Base-by-base conservation (phyloP, 768 basidiomycete species). In the Mycena crocata region DNA sequence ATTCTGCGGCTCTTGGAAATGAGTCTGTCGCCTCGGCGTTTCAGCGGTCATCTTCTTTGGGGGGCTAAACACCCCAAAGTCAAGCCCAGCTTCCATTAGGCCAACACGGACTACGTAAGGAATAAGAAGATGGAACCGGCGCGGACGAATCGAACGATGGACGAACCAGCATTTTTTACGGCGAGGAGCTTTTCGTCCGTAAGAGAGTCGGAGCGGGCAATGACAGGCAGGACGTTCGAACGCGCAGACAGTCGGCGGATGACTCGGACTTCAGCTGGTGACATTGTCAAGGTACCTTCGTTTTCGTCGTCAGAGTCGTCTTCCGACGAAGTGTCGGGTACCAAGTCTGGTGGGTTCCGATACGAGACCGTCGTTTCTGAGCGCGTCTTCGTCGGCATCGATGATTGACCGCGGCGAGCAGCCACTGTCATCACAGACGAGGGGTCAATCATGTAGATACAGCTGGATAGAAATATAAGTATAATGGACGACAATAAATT, bases 361-460 rank as follows among this genome's bases (percentile, higher is more conserved):
- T 83, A 79, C 8, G 88, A 87, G 56, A 92, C 81, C 1, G 89
- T 90, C 37, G 87, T 82, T 68, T 92, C 89, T n/a, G 92, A 93
- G 50, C 85, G 87, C 45, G 87, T 84, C 73, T 85, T 87, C 37
- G 78, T 76, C 12, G 88, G 88, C 19, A 84, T 73, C 6, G 85
- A 79, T 2, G 85, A 82, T 59, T 81, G 80, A 2, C 82, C 83
- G 56, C 84, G 85, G 62, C 89, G 84, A 44, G 86, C 82, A 56
- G 84, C 77, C 35, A 80, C 78, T 5, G 87, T 85, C 82, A 87
- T 83, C 71, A 94, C 86, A 19, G 91, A 89, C 28, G 86, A 78
- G 15, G 94, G 93, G 73, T 95, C 93, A 72, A 94, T 85, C 87
- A 94, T 85, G 78, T 95, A 95, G 65, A 95, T 92, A 75, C 91